Evolutionary conservation across 2,329 filamentous ascomycete genomes (phyloP).

Genomic region (Colletotrichum tropicale): DNA sequence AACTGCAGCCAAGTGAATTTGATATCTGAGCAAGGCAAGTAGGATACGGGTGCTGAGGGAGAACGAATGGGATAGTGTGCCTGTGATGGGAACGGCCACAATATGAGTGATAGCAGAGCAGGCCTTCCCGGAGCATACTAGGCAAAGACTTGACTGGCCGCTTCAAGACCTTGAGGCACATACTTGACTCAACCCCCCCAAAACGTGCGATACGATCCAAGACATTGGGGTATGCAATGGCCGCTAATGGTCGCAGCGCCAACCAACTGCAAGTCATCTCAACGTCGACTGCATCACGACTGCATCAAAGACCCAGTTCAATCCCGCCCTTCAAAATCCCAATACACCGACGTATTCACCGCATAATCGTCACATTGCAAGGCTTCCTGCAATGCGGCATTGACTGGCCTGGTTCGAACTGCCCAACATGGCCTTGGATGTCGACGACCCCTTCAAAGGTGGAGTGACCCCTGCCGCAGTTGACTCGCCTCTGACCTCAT

Average conservation of each 20-base stretch:
- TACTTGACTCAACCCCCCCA: background rate
- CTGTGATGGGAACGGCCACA: background rate
- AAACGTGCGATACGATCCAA: background rate
- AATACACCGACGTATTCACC: background rate
- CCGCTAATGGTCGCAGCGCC: background rate
- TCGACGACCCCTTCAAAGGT: background rate
- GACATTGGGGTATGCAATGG: background rate
- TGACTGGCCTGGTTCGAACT: background rate
- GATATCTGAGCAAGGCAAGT: background rate
- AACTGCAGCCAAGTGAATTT: background rate
- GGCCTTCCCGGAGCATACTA: background rate
- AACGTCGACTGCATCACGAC: background rate
- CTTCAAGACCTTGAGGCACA: background rate
- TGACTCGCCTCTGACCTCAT: background rate
- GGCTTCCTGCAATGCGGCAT: background rate
- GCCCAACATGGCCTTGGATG: background rate
- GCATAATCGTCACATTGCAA: background rate
- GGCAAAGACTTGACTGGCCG: background rate
- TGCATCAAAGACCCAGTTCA: background rate
- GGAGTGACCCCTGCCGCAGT: background rate
- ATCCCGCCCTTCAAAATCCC: background rate
- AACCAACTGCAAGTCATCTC: background rate
- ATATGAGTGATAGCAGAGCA: background rate
- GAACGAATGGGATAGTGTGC: fast-evolving
- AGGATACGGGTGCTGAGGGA: background rate